Percentiles rank a stretch among this genome's conserved stretches.
Evolutionary conservation across 805 yeast species (phyloP).

Genomic region (Wickerhamomyces pijperi): DNA sequence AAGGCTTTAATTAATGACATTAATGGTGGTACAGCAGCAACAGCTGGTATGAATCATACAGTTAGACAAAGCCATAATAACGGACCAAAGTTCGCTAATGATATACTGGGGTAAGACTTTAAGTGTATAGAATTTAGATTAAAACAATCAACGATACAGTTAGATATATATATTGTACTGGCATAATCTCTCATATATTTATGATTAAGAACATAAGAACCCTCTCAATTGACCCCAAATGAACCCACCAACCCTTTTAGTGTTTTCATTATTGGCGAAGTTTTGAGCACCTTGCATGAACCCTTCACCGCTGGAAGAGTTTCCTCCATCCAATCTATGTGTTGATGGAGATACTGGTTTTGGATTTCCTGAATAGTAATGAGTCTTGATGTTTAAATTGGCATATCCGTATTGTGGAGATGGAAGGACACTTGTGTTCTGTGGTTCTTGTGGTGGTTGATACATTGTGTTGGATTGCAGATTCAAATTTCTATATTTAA

Average conservation of each 20-base stretch:
- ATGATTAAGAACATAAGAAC: conserved; percentile 1
- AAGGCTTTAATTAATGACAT: too few relatives aligned
- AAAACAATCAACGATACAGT: too few relatives aligned
- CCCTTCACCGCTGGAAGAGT: too few relatives aligned
- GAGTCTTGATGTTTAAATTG: conserved; percentile 6
- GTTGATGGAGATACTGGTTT: conserved; percentile 12
- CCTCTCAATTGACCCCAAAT: conserved; percentile 7
- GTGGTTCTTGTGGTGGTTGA: conserved; percentile 14
- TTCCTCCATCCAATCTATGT: background rate
- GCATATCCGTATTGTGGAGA: conserved; percentile 16
- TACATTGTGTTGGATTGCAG: too few relatives aligned
- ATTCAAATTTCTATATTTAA: too few relatives aligned
- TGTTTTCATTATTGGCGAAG: conserved; percentile 13
- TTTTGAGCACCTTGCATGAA: conserved; percentile 6
- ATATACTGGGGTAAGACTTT: too few relatives aligned
- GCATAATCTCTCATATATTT: too few relatives aligned
- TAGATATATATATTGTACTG: too few relatives aligned
- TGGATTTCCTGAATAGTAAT: conserved; percentile 10
- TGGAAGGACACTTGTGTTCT: conserved; percentile 13
- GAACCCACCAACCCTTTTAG: conserved; percentile 17
- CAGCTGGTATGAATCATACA: too few relatives aligned
- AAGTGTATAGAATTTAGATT: too few relatives aligned
- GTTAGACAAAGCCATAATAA: too few relatives aligned
- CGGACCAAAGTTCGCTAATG: background rate
- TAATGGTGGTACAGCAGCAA: too few relatives aligned